Conservation (phyloP, 2,329 filamentous ascomycete genomes). For the Paramyrothecium roridum region DNA sequence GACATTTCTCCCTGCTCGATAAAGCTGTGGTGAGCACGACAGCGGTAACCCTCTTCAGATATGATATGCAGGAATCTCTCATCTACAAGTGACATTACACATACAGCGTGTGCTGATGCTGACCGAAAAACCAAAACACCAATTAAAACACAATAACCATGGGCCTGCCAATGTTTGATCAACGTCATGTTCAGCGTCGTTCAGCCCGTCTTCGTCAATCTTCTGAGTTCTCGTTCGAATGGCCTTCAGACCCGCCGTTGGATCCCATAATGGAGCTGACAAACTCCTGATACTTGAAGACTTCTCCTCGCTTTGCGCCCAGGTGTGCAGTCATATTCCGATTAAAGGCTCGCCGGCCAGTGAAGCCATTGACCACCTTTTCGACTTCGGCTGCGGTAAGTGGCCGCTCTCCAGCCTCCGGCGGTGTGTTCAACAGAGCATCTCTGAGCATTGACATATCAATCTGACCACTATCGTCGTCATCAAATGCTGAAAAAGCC, state of each 20-base stretch:
- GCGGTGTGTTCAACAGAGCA: constrained; percentile 76
- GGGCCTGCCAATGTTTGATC: too few relatives aligned
- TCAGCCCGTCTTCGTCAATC: constrained; percentile 2
- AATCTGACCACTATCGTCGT: constrained; percentile 91
- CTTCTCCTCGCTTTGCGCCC: constrained; percentile 68
- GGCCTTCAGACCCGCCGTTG: constrained; percentile 33
- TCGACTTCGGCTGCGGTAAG: constrained; percentile 76
- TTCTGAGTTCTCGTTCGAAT: constrained; percentile 24
- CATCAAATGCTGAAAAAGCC: constrained; percentile 92
- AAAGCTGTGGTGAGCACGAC: too few relatives aligned
- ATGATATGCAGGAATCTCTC: too few relatives aligned
- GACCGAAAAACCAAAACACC: neutral
- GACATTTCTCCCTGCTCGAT: too few relatives aligned
- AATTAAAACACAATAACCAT: neutral
- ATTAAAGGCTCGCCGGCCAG: constrained; percentile 77
- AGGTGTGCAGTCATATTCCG: constrained; percentile 53
- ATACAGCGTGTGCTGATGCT: too few relatives aligned
- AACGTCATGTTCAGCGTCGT: neutral
- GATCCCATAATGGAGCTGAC: constrained; percentile 66
- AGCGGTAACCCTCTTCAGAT: too few relatives aligned
- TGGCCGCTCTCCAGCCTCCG: constrained; percentile 65
- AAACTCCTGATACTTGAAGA: constrained; percentile 93
- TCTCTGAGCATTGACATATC: constrained; percentile 80
- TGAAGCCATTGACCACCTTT: constrained; percentile 82
- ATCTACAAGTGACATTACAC: too few relatives aligned